These are phyloP conservation scores for Pestalotiopsis sp. DNA, from an alignment of 2,329 filamentous ascomycete genomes.

Conservation along the genomic window DNA sequence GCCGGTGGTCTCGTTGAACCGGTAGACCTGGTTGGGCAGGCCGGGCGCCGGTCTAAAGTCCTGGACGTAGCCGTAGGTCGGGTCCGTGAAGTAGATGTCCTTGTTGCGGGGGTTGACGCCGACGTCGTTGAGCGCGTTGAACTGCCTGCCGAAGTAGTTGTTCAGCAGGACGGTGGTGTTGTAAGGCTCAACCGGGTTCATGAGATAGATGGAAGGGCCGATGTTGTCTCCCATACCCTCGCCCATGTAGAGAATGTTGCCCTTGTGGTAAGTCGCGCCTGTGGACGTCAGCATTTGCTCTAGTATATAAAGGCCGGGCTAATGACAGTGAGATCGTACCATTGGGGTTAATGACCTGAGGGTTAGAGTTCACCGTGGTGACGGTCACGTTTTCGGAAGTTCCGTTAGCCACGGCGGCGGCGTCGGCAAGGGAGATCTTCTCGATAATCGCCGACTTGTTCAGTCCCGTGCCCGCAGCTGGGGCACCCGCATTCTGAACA, in stretches of 20 bases:
- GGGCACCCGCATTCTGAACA: constrained; percentile 49
- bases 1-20: constrained; percentile 49
- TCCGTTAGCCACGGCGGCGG: constrained; percentile 36
- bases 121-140: constrained; percentile 62
- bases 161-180: constrained; percentile 56
- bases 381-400: constrained; percentile 42
- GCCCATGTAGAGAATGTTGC: constrained; percentile 47
- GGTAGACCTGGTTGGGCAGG: constrained; percentile 59
- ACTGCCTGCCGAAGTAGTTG: constrained; percentile 59
- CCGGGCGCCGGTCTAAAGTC: constrained; percentile 55
- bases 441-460: constrained; percentile 51
- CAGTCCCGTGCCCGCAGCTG: constrained; percentile 47
- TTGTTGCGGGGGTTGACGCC: constrained; percentile 51
- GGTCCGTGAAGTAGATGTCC: constrained; percentile 67
- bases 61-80: constrained; percentile 57
- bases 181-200: constrained; percentile 47
- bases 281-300: neutral
- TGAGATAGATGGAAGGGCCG: constrained; percentile 38
- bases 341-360: constrained; percentile 50
- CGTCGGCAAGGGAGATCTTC: constrained; percentile 48
- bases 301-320: too few relatives aligned
- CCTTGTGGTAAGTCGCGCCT: constrained; percentile 52
- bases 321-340: constrained; percentile 30
- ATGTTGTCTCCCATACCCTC: constrained; percentile 49
- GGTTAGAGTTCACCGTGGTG: constrained; percentile 39